Evolutionary conservation across 192 early-diverging fungal species (phyloP), one percentile per base, ranked within the genome.

Genomic region (Fimicolochytrium jonesii): DNA sequence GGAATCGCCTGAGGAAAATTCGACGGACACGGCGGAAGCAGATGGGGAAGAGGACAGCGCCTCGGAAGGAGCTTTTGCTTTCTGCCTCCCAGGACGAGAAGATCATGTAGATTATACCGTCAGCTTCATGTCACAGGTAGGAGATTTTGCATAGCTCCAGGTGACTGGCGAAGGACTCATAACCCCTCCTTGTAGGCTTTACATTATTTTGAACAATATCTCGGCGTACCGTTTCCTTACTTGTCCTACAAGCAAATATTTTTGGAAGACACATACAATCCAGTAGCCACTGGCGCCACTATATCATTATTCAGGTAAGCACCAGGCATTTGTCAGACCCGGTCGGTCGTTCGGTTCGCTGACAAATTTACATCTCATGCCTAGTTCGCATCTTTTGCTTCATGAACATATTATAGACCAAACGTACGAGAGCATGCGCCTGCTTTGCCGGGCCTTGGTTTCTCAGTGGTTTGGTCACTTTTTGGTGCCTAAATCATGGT

Each of bases 381-480:
- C n/a, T 30, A 77, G 78, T 43, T 66, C 63, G 0, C 68, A 82
- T 25, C 49, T 97, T 18, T 72, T 99, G 29, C 79, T 95, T 46
- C 70, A 81, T 9, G 73, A 80, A 22, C 73, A 80, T 37, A 77
- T 92, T 11, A 92, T 97, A 67, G 97, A 99, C 62, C 91, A 92
- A 65, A 84, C 82, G 4, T 96, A 90, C 59, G 88, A 89, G 48
- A 90, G 92, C 2, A 80, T 92, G 43, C 82, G 81, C 5, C 49
- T 70, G 23, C 63, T 99, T 39, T 84, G 82, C 18, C 68, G 84
- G 37, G 86, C 84, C 0, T 65, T 97, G 4, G 90, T 90, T 18
- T 71, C 83, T 41, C 97, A 99, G 80, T 99, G 95, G 95, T 95
- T 98, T 70, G 95, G 95, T 10, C 83, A 89, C 18, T 92, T 88